Evolutionary conservation across 2,329 filamentous ascomycete species (phyloP).

Genomic region (Metarhizium robertsii): DNA sequence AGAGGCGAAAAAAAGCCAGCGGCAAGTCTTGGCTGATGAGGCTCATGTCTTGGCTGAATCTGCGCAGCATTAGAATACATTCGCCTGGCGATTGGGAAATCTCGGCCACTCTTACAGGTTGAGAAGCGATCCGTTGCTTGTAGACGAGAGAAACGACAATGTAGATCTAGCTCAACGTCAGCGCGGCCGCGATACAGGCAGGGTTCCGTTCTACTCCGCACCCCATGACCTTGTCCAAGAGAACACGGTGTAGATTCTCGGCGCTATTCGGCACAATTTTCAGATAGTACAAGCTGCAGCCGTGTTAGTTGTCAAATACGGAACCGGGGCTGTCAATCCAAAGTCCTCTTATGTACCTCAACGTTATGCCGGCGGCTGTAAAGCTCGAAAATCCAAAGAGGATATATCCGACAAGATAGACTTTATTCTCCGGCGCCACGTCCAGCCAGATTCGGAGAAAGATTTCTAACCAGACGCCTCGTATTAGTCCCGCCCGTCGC

Average conservation of each 20-base stretch:
- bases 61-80: background rate
- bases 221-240: conserved; percentile 1
- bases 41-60: conserved; percentile 10
- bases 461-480: background rate
- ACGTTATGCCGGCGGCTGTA: background rate
- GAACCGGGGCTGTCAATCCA: no score
- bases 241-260: background rate
- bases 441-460: conserved; percentile 2
- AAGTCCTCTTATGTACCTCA: background rate
- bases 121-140: background rate
- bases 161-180: background rate
- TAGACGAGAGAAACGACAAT: background rate
- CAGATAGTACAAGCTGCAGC: background rate
- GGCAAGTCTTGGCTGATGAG: conserved; percentile 6
- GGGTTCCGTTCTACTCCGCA: background rate
- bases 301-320: background rate
- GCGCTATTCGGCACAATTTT: background rate
- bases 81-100: background rate
- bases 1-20: background rate
- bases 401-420: background rate
- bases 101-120: background rate
- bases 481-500: no score
- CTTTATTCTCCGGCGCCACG: background rate
- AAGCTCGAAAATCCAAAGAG: background rate
- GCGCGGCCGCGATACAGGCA: background rate